Conservation (phyloP, 495 filamentous ascomycete genomes). For the Neurospora cerealis region DNA sequence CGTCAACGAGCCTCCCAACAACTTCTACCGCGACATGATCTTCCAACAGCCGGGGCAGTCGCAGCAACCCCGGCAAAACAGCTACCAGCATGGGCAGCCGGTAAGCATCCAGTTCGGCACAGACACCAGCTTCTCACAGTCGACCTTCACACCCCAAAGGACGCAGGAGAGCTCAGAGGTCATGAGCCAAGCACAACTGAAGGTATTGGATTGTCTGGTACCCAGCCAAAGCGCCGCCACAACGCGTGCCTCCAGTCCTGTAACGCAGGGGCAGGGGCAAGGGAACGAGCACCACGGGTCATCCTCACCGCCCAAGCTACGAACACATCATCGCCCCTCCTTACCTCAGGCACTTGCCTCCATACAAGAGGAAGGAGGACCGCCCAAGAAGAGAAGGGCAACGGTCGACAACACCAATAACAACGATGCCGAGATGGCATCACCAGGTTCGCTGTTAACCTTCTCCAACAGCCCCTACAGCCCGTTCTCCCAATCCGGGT, state of each 20-base stretch:
- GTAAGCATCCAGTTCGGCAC: constrained; percentile 47
- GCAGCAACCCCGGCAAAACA: neutral
- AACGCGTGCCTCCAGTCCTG: constrained; percentile 50
- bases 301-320: neutral
- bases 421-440: neutral
- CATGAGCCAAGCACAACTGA: constrained; percentile 41
- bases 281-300: constrained; percentile 21
- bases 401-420: neutral
- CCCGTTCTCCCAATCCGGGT: neutral
- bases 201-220: constrained; percentile 44
- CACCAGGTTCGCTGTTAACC: neutral
- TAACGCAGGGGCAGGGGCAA: neutral
- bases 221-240: constrained; percentile 41
- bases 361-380: neutral
- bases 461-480: neutral
- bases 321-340: neutral
- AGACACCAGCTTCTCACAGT: constrained; percentile 38
- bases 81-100: neutral
- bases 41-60: neutral
- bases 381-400: neutral
- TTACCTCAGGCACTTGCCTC: neutral
- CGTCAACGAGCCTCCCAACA: neutral
- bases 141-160: neutral
- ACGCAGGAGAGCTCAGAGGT: constrained; percentile 29
- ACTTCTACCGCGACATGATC: neutral